Evolutionary conservation across 805 yeast genomes (phyloP), one percentile per base, ranked within the genome.

Genomic region (Candida krabiensis): DNA sequence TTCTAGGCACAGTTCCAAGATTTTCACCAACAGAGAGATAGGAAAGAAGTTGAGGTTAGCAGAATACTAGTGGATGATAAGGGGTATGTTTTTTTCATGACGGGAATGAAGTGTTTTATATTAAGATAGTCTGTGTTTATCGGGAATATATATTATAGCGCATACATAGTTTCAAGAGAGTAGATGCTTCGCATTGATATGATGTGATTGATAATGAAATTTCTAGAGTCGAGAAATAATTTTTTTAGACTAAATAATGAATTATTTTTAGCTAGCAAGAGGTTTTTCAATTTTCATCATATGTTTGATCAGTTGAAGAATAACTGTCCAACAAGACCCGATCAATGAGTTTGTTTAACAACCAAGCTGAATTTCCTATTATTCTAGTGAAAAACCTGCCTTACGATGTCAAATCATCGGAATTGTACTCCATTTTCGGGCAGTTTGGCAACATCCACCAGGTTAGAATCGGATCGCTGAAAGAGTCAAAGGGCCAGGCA

Each of bases 21-120:
- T 37, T 4, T 60, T 60, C 39, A 55, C 63, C 4, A 51, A 43
- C 27, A 50, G 79, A 37, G 85, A 81, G 44, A 78, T 81, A 46
- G 86, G 84, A 30, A 73, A 80, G 53, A 81, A 81, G 59, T 60
- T 81, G 44, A 61, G 86, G 41, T 65, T 81, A 33, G 75, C 83
- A 2, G 87, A 81, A 54, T 80, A 80, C 47, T 81, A 55, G 15
- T 16, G 19, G 13, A 19, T 6, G 15, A 14, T 17, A 25, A n/a
- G 16, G 17, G 14, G 7, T 8, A 11, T 5, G 14, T 15, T 25
- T 19, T 12, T 28, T 17, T 25, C 23, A 27, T 27, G 24, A 11
- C n/a, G n/a, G n/a, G n/a, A n/a, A n/a, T n/a, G n/a, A n/a, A n/a
- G n/a, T n/a, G n/a, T n/a, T n/a, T n/a, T n/a, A n/a, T n/a, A n/a